A percentile compares a stretch with the other conserved stretches of the same genome.
Evolutionary conservation across 805 yeast species (phyloP).

Genomic region (Cyberlindnera petersonii): DNA sequence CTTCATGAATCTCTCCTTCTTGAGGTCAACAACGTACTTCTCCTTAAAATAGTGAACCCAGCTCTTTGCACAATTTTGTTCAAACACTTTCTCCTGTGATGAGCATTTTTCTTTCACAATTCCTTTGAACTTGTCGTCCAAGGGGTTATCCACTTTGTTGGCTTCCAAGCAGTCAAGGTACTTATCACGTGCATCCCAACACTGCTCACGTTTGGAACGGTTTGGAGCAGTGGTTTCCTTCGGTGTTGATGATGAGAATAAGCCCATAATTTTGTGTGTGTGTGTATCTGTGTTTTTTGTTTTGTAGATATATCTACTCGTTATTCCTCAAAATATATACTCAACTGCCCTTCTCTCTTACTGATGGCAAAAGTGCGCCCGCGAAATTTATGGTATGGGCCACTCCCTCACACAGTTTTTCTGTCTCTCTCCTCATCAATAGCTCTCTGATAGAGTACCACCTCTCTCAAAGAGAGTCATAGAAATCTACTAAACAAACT

Average conservation of each 20-base stretch:
- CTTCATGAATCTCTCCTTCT: slow-evolving; percentile 61
- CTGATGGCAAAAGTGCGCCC: neutral
- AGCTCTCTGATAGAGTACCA: no score
- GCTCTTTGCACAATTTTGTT: slow-evolving; percentile 72
- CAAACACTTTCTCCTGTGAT: slow-evolving; percentile 51
- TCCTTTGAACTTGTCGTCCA: slow-evolving; percentile 46
- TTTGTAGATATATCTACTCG: neutral
- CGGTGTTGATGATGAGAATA: slow-evolving; percentile 33
- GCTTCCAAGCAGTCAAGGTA: slow-evolving; percentile 73
- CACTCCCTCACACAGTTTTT: slow-evolving; percentile 1
- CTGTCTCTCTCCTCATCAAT: no score
- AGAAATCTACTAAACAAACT: neutral
- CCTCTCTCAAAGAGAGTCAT: no score
- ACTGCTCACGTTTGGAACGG: slow-evolving; percentile 63
- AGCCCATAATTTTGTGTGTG: slow-evolving; percentile 40
- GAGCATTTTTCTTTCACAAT: slow-evolving; percentile 57
- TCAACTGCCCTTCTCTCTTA: neutral
- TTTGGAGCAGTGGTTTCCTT: slow-evolving; percentile 44
- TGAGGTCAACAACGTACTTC: slow-evolving; percentile 74
- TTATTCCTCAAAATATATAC: neutral
- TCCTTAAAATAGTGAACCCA: slow-evolving; percentile 93
- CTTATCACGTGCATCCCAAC: slow-evolving; percentile 88
- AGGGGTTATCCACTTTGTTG: slow-evolving; percentile 64
- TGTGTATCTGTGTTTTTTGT: neutral
- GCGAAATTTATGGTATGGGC: slow-evolving; percentile 1